Base-by-base conservation (phyloP, 495 filamentous ascomycete genomes). In the Daldinia loculata region DNA sequence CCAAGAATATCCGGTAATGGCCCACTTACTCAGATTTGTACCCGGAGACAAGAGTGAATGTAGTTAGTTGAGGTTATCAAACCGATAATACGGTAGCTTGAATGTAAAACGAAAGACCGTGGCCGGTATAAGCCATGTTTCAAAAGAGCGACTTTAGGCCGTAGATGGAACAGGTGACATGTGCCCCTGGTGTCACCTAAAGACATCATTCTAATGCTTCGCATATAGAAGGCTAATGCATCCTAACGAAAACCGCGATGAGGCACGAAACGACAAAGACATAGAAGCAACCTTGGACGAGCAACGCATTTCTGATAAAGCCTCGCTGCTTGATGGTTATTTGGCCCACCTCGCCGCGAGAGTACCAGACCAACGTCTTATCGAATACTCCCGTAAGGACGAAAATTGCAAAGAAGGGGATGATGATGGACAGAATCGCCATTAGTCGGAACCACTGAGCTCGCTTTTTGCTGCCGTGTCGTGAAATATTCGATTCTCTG, bases 391-490 rank as follows among this genome's bases (percentile, higher is more conserved):
- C 79, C 0, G 29, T 38, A 57, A 77, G 73, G 0, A 77, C 73
- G 6, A 78, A 63, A 11, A 77, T 51, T 0, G 75, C 76, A 14
- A 81, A 56, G 30, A 83, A 81, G 0, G 81, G 81, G 6, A 77
- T 22, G 7, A 81, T 56, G 3, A 78, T 43, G 29, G 72, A 74
- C 9, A 81, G 26, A 3, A 29, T 12, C n/a, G 74, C 71, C 59
- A 80, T 63, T n/a, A 72, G 0, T 24, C 64, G 73, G 62, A 79
- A 82, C 39, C 55, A 82, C 3, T 41, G 36, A n/a, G 56, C 27
- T 14, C 79, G 79, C 5, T 63, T 71, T 14, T 19, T 29, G 19
- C 71, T 61, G 0, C 69, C 74, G 7, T 70, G 45, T 53, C 70
- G 72, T 4, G 80, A 79, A 19, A 82, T 57, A 39, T 69, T 70